Evolutionary conservation across 2,329 filamentous ascomycete genomes (phyloP).

Genomic region (Ophiostoma quercus): DNA sequence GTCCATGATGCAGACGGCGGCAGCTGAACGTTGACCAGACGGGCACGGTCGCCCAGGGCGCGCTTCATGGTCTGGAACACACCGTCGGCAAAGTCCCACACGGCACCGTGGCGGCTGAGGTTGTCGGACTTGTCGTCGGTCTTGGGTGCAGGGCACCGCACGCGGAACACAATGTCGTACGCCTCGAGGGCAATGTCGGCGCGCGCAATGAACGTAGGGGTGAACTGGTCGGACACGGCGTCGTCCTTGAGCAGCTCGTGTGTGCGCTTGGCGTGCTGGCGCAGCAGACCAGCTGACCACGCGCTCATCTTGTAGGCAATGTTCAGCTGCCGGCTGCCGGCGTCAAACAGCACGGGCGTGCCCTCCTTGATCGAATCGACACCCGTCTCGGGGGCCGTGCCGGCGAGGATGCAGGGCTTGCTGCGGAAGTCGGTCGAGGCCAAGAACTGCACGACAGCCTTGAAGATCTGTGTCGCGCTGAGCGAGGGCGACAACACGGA

Average conservation of each 20-base stretch:
- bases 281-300: slow-evolving; percentile 73
- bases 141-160: slow-evolving; percentile 29
- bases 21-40: slow-evolving; percentile 57
- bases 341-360: slow-evolving; percentile 73
- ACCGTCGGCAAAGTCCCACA: slow-evolving; percentile 48
- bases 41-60: slow-evolving; percentile 70
- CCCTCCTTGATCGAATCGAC: slow-evolving; percentile 36
- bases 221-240: slow-evolving; percentile 70
- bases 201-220: slow-evolving; percentile 71
- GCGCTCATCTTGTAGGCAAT: slow-evolving; percentile 83
- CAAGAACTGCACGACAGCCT: slow-evolving; percentile 84
- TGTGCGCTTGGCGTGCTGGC: slow-evolving; percentile 68
- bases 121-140: background rate
- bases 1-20: slow-evolving; percentile 43
- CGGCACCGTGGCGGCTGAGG: slow-evolving; percentile 39
- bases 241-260: slow-evolving; percentile 66
- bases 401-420: slow-evolving; percentile 56
- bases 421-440: slow-evolving; percentile 65
- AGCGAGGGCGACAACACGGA: slow-evolving; percentile 68
- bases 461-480: slow-evolving; percentile 91
- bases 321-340: slow-evolving; percentile 64
- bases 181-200: slow-evolving; percentile 50
- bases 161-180: slow-evolving; percentile 47
- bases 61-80: slow-evolving; percentile 61
- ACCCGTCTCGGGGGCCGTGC: slow-evolving; percentile 36